Percentiles rank a stretch among this genome's conserved stretches.
Conservation (phyloP, 192 early-diverging fungal species). For the Backusella morwellensis region DNA sequence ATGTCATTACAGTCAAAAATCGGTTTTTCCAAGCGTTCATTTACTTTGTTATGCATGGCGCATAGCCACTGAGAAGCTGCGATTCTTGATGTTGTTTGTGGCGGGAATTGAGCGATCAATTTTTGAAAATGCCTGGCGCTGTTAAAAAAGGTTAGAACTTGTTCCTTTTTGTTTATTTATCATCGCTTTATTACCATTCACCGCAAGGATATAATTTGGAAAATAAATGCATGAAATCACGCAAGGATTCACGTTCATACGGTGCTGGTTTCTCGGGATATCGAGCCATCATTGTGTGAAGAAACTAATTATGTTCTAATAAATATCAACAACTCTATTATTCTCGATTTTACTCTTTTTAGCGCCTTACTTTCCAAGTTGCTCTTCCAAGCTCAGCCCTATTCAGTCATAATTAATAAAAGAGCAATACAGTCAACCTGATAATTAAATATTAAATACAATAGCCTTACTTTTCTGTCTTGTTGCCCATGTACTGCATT, state of each 20-base stretch:
- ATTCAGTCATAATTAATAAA: neutral
- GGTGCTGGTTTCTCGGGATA: conserved; percentile 78
- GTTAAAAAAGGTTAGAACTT: neutral
- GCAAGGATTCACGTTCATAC: conserved; percentile 74
- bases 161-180: too few species aligned
- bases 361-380: conserved; percentile 67
- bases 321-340: neutral
- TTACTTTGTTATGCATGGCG: conserved; percentile 87
- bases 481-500: conserved; percentile 45
- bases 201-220: conserved; percentile 94
- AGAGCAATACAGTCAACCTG: neutral
- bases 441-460: neutral
- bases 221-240: conserved; percentile 79
- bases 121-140: conserved; percentile 86
- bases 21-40: conserved; percentile 76
- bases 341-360: too few species aligned
- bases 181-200: conserved; percentile 55
- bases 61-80: conserved; percentile 84
- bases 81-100: conserved; percentile 69
- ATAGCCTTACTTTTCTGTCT: conserved; percentile 40
- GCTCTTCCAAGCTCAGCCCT: conserved; percentile 87
- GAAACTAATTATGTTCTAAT: conserved; percentile 42
- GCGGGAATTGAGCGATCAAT: conserved; percentile 74
- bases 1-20: conserved; percentile 79
- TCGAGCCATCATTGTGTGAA: conserved; percentile 91